Evolutionary conservation across 2,329 filamentous ascomycete species (phyloP), one percentile per base, ranked within the genome.

Genomic region (Aspergillus brasiliensis): DNA sequence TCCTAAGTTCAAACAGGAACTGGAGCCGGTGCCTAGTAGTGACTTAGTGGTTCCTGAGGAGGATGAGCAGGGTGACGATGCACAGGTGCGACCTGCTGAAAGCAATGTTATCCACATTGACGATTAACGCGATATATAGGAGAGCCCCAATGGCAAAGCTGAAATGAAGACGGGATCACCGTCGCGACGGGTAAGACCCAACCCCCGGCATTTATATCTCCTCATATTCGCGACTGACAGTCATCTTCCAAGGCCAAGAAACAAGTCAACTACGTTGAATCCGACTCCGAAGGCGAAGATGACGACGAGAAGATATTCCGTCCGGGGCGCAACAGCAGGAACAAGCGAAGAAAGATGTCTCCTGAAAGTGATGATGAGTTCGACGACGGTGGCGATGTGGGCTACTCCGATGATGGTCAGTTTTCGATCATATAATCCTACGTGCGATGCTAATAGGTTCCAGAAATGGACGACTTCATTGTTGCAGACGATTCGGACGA

Each of bases 401-500:
- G 66, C 27, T 69, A 71, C 51, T 76, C 75, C 5, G 76, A 85
- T 13, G 84, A 82, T 47, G 83, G 83, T 61, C 82, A 85, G 47
- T 60, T 28, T 25, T 48, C 15, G 7, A 15, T 8, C 17, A 38
- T 49, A 4, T n/a, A 47, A 17, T 1, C 2, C 28, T 1, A 51
- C 25, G 21, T 27, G 27, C 8, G 23, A 5, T 46, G 27, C 55
- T 63, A 37, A 66, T 51, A n/a, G 5, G n/a, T 19, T 28, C 80
- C 83, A 77, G 91, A 95, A 56, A 86, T 96, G 80, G 91, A 89
- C 62, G 91, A 97, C 73, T 98, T 98, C 69, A 82, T 98, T 23
- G 92, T 90, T 4, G 87, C 90, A 0, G 93, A 97, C 69, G 91
- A 96, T 44, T 94, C 91, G 0, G 92, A 96, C 51, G 90, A 87